A percentile compares a stretch with the other conserved stretches of the same genome.
These are phyloP conservation scores for Mycosphaerella sp. DNA, from an alignment of 2,329 filamentous ascomycete genomes.

Conservation along the genomic window DNA sequence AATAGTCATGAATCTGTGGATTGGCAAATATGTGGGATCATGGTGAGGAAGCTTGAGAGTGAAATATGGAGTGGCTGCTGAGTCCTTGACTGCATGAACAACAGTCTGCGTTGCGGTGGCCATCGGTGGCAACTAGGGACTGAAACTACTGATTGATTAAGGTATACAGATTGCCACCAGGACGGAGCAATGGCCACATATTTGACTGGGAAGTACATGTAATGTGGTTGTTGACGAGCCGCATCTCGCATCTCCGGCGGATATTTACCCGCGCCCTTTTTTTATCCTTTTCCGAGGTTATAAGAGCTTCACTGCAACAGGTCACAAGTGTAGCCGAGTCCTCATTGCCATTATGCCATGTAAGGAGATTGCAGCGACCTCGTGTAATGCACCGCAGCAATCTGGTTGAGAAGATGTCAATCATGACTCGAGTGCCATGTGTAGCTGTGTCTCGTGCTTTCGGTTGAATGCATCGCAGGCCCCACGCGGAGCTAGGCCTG, in stretches of 20 bases:
- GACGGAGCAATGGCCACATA: background rate
- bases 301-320: background rate
- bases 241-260: background rate
- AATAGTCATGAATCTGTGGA: constrained; percentile 29
- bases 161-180: background rate
- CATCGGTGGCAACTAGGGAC: constrained; percentile 2
- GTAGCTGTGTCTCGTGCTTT: background rate
- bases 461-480: background rate
- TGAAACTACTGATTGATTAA: background rate
- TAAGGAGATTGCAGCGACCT: background rate
- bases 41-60: constrained; percentile 17
- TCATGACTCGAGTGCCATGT: background rate
- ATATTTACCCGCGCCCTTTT: background rate
- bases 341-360: background rate
- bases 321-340: background rate
- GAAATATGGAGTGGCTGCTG: constrained; percentile 7
- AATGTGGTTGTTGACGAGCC: background rate
- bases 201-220: background rate
- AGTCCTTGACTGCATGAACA: background rate
- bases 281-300: background rate
- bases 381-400: background rate
- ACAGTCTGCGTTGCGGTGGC: constrained; percentile 13
- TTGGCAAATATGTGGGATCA: constrained; percentile 24
- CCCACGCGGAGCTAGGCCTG: background rate
- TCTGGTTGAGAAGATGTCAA: too few relatives aligned